Evolutionary conservation across 768 basidiomycete species (phyloP), one percentile per base, ranked within the genome.

Genomic region (Boletus coccyginus): DNA sequence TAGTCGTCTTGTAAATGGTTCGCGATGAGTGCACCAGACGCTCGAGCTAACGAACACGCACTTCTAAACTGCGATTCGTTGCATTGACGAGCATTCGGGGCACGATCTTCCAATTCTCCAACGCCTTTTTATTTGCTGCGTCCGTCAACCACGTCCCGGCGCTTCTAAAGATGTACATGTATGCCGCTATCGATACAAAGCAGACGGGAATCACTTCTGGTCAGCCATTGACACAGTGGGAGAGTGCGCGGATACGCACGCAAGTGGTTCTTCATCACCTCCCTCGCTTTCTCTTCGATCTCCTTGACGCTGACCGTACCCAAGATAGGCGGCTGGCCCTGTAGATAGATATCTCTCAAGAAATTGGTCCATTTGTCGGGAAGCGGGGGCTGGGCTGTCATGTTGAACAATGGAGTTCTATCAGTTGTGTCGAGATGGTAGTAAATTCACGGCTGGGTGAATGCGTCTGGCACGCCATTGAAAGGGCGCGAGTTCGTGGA

Each of bases 1-100:
- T 74, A 3, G 82, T 87, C 3, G 84, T 87, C 88, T 90, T 44
- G 33, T 31, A n/a, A 31, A 35, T 21, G 6, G 16, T 24, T n/a
- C 21, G 5, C 49, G 39, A 51, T n/a, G 47, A 16, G 10, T 7
- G 32, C 11, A 3, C 21, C 12, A 32, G 29, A 21, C 38, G 11
- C 7, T 10, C 3, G 32, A 17, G 27, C 19, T 9, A n/a, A 27
- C 11, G 17, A 17, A 45, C 3, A 56, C 75, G 49, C 62, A 87
- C 90, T 62, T 87, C 80, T 32, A 93, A 66, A 46, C 68, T 81
- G 21, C 89, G 80, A n/a, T 72, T 67, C 5, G 82, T 82, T 0
- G 80, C 80, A 58, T 85, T 75, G 19, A 83, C 77, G 35, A 92
- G 79, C 89, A 92, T 90, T 7, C 86, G 81, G 3, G 91, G 91